Evolutionary conservation across 129 eudicot species (phyloP), one percentile per base, ranked within the genome.

Genomic region (Artemisia tridentata): DNA sequence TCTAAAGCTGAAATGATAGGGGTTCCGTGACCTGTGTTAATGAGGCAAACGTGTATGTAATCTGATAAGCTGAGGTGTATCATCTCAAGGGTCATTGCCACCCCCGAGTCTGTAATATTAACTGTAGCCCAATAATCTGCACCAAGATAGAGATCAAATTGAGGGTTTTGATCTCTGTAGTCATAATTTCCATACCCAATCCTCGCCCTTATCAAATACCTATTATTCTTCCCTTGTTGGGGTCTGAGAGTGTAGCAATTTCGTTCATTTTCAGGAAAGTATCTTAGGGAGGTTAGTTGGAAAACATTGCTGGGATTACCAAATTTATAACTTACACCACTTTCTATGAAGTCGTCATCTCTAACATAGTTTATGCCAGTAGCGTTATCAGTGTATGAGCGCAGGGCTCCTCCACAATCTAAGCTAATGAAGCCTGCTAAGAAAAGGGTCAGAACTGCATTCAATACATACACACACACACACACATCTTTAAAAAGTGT

Each of bases 161-260:
- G 29, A 7, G 83, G 9, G 31, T 27, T 27, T 53, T 51, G 71
- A 57, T 29, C 49, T 15, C 14, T 52, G n/a, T 47, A 16, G 46
- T 80, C 83, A 52, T 84, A 84, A 47, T 84, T 78, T 34, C 89
- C 89, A 2, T 84, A 69, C 75, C 74, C 4, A 23, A 81, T 80
- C 5, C 48, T 52, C 7, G 79, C 81, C 56, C 86, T 54, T 46
- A 84, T 71, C 46, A 78, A 15, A 29, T 50, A 81, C 54, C 46
- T 70, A 8, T 19, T 60, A 11, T 69, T 75, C 70, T 81, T 81
- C 31, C 81, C 83, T 7, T 27, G 25, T 9, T 63, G 3, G 19
- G 89, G 74, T 23, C 16, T 74, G 7, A 84, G 71, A 49, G 75
- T 78, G 73, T 84, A 84, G 43, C 89, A 84, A 58, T 74, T 78